Conservation (phyloP, 1,284 basidiomycete genomes). For the Malassezia slooffiae region DNA sequence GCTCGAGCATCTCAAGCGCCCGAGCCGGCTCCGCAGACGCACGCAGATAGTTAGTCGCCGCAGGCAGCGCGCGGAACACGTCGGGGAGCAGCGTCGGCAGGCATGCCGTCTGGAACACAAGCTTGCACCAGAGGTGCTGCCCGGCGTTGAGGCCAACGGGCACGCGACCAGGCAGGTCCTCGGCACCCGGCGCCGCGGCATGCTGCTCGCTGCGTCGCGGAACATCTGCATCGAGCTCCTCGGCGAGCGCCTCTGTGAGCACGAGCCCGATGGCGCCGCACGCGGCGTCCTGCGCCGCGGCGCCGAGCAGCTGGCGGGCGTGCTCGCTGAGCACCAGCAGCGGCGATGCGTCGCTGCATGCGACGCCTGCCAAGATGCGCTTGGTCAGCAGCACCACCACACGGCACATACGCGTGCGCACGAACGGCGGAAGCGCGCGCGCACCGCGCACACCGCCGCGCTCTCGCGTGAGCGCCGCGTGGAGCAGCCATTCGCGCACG, state of each 20-base stretch:
- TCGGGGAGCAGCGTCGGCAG: conserved; percentile 3
- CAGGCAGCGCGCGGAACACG: background rate
- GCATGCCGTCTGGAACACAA: conserved; percentile 16
- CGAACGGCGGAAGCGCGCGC: conserved; percentile 1
- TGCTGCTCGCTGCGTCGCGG: too few species aligned
- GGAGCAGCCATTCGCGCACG: conserved; percentile 14
- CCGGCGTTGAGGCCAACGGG: conserved; percentile 24
- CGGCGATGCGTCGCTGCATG: background rate
- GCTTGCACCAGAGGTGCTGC: conserved; percentile 32
- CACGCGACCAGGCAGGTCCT: conserved; percentile 13
- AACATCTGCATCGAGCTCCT: conserved; percentile 1
- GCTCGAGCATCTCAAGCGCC: background rate
- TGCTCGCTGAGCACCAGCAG: conserved; percentile 1
- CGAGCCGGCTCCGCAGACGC: background rate
- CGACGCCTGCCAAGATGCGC: background rate
- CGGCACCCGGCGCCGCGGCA: background rate
- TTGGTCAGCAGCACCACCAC: conserved; percentile 3
- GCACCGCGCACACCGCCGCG: background rate
- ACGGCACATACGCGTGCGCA: conserved; percentile 1
- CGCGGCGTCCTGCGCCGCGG: background rate
- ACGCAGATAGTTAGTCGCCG: background rate
- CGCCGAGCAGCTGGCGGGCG: background rate
- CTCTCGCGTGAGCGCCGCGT: background rate
- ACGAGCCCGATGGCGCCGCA: background rate
- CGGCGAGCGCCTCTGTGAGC: background rate